Base-by-base conservation (phyloP, 306 rosid species). In the Castanea mollissima region DNA sequence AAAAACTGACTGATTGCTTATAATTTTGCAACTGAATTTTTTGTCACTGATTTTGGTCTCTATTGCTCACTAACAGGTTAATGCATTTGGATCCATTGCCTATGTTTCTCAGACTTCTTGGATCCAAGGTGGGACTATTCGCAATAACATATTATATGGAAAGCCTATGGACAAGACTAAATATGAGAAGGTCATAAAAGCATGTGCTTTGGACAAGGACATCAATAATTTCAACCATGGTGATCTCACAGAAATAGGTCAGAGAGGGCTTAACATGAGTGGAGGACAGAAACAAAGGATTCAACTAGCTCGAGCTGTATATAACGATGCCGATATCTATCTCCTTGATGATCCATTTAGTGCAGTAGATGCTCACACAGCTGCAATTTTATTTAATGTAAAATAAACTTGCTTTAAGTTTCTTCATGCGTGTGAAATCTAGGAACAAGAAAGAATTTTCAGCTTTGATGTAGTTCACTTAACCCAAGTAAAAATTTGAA, bases 251-350 rank as follows among this genome's bases (percentile, higher is more conserved):
- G 91, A 87, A 78, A 87, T 89, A 41, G 93, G 93, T 18, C 88
- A 89, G 82, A 79, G 89, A 86, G 91, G 93, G 58, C 62, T 87
- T 69, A 89, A 89, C 84, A 57, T 89, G 90, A 89, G 92, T 70
- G 92, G 90, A 51, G 92, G 90, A 20, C 92, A 89, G 77, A 89
- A 86, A 74, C 91, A 87, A 23, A 78, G 89, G 64, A 83, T 87
- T 81, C 90, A 89, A 60, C 90, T 89, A 2, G 90, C 90, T 18
- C 74, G 92, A 81, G 90, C 90, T 63, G 83, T 89, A 59, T 89
- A 89, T 73, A 82, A 82, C 55, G 86, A 85, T 74, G 87, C 87
- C 49, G 87, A 87, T 76, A 85, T 85, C 74, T 87, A 87, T 77
- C 82, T 89, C 16, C 85, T 87, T 18, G 93, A 89, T 76, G 91